These are phyloP conservation scores for Starmerella sirachaensis DNA, from an alignment of 805 yeast species.

Conservation along the genomic window DNA sequence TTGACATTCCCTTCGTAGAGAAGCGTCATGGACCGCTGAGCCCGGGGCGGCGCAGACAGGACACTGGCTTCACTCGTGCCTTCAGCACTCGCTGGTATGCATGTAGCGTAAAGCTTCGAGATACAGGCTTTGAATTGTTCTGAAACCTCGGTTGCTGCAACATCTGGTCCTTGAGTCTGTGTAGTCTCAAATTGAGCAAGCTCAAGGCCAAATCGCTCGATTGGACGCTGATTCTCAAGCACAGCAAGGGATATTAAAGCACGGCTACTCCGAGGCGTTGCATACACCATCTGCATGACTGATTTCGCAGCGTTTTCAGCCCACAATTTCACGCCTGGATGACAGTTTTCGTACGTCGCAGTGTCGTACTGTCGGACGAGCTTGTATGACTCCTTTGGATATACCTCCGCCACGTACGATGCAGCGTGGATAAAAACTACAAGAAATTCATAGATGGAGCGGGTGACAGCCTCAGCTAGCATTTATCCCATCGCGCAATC, in stretches of 20 bases:
- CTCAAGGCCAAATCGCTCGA: slow-evolving; percentile 34
- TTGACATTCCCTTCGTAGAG: slow-evolving; percentile 14
- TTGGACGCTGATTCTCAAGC: slow-evolving; percentile 28
- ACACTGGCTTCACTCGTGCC: too few relatives aligned
- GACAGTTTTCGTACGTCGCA: slow-evolving; percentile 35
- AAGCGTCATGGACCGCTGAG: slow-evolving; percentile 13
- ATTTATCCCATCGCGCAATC: too few relatives aligned
- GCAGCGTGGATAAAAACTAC: slow-evolving; percentile 43
- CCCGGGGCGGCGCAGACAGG: not conserved
- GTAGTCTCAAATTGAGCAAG: slow-evolving; percentile 23
- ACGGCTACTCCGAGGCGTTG: not conserved
- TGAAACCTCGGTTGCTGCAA: slow-evolving; percentile 4
- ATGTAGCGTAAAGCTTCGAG: slow-evolving; percentile 3
- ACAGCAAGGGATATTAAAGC: slow-evolving; percentile 28
- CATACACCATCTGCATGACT: slow-evolving; percentile 8
- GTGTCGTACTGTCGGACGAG: slow-evolving; percentile 34
- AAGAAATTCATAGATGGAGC: slow-evolving; percentile 37
- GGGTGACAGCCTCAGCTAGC: slow-evolving; percentile 21
- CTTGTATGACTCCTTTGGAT: slow-evolving; percentile 41
- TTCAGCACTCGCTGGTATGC: too few relatives aligned
- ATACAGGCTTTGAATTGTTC: slow-evolving; percentile 17
- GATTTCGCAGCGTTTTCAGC: slow-evolving; percentile 30
- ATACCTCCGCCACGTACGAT: slow-evolving; percentile 41
- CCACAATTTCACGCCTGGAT: slow-evolving; percentile 38
- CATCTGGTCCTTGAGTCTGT: not conserved